phyloP scores from a whole-genome alignment of 2,329 filamentous ascomycete species.

The Aspergillus fumigatus region DNA sequence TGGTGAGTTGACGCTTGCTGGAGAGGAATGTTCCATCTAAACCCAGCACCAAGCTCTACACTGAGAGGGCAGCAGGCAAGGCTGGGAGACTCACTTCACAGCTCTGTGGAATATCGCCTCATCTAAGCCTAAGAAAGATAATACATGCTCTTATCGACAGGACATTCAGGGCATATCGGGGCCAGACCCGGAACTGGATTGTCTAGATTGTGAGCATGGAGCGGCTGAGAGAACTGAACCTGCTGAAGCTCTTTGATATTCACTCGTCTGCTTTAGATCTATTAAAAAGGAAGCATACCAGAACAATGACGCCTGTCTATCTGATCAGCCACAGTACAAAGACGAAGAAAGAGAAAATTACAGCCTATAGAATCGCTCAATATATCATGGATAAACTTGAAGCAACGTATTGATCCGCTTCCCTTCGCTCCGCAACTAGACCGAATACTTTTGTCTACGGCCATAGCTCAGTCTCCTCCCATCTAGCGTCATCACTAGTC shows the following conservation, averaged over 20 bases:
- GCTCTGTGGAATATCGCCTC: neutral
- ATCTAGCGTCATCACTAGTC: slow-evolving; percentile 45
- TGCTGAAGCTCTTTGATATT: neutral
- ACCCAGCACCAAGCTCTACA: neutral
- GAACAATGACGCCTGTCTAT: neutral
- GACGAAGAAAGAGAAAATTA: neutral
- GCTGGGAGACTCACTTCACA: neutral
- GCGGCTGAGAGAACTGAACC: neutral
- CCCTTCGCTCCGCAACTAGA: neutral
- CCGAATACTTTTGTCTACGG: slow-evolving; percentile 33
- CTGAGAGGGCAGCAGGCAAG: neutral
- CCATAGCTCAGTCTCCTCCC: slow-evolving; percentile 69
- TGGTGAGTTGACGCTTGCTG: neutral
- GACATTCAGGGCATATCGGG: neutral
- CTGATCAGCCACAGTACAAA: neutral
- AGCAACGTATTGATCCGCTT: neutral
- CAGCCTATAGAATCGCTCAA: neutral
- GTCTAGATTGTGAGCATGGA: neutral
- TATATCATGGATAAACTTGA: neutral
- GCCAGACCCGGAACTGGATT: neutral
- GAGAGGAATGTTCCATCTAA: neutral
- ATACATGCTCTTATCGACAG: neutral
- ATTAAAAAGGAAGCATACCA: neutral
- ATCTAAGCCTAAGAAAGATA: neutral
- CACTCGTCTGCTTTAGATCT: neutral